phyloP scores from a whole-genome alignment of 441 rosid genomes.

The Croton laevigatus region DNA sequence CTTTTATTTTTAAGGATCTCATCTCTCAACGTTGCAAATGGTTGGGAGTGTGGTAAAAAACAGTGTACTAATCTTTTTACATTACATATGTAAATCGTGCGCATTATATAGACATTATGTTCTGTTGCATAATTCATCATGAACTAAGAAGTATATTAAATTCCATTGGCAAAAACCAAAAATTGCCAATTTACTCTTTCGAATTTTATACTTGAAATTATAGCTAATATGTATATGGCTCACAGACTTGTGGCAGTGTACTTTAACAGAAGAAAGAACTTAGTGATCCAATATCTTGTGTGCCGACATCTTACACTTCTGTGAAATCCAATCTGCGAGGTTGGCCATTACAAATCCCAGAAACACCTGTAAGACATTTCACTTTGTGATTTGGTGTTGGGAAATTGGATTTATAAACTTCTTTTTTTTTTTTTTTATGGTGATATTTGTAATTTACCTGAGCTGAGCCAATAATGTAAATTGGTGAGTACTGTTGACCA shows the following conservation, averaged over 20 bases:
- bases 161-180: too few species aligned
- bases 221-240: too few species aligned
- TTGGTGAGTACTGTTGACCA: slow-evolving; percentile 60
- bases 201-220: too few species aligned
- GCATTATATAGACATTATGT: not conserved
- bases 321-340: slow-evolving; percentile 56
- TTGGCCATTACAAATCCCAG: slow-evolving; percentile 82
- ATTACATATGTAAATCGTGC: slow-evolving; percentile 2
- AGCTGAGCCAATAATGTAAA: slow-evolving; percentile 56
- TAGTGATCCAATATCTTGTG: too few species aligned
- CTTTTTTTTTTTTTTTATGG: too few species aligned
- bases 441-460: slow-evolving; percentile 38
- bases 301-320: slow-evolving; percentile 30
- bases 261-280: too few species aligned
- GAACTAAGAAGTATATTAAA: too few species aligned
- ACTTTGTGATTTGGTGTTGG: too few species aligned
- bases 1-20: slow-evolving; percentile 12
- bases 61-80: slow-evolving; percentile 11
- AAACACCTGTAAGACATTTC: slow-evolving; percentile 50
- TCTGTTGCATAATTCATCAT: too few species aligned
- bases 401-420: too few species aligned
- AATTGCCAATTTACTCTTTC: too few species aligned
- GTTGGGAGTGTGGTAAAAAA: slow-evolving; percentile 24
- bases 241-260: not conserved
- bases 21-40: slow-evolving; percentile 18